Base-by-base conservation (phyloP, 257 asterid species). In the Solanum arcanum region DNA sequence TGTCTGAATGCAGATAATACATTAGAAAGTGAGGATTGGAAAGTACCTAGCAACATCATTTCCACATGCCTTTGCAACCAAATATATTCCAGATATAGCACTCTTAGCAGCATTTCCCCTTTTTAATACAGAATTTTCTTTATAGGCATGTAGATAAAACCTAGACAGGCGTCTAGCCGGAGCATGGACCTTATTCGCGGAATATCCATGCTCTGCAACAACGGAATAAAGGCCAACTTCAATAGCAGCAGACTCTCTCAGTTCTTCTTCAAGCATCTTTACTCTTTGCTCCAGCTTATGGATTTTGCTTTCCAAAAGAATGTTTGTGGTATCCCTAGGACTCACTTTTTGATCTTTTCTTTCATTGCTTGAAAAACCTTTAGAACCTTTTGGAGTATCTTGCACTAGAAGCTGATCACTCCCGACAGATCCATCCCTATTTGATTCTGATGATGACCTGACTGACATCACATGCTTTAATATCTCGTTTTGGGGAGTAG, bases 1-100 rank as follows among this genome's bases (percentile, higher is more conserved):
- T 42, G 35, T 74, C 37, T 3, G 83, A 42, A 41, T 42, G 59
- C 60, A 42, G 60, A 3, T 76, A 4, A n/a, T n/a, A 76, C 33
- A 42, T n/a, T 56, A 77, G 83, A 42, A 42, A 44, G 60, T 0
- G 83, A 77, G 59, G 0, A 42, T 62, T 31, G 46, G 76, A 3
- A 91, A 76, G 84, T 89, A 97, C 98, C 99, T 94, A 18, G 98
- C 91, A 60, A 96, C 98, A 88, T 97, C 99, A 74, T 95, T 93
- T 86, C 99, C 99, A 83, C 99, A 97, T 33, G 98, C 94, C 91
- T 93, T 97, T 46, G 98, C 93, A 89, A 97, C 98, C 89, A 95
- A 90, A 88, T 96, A 91, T 69, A 97, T 87, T 33, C 99, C 99
- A 39, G 98, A 95, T 37, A 95, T 89, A n/a, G 92, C 93, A 87